These are phyloP conservation scores for Pugionium cornutum DNA, from an alignment of 345 rosid species.

Conservation along the genomic window DNA sequence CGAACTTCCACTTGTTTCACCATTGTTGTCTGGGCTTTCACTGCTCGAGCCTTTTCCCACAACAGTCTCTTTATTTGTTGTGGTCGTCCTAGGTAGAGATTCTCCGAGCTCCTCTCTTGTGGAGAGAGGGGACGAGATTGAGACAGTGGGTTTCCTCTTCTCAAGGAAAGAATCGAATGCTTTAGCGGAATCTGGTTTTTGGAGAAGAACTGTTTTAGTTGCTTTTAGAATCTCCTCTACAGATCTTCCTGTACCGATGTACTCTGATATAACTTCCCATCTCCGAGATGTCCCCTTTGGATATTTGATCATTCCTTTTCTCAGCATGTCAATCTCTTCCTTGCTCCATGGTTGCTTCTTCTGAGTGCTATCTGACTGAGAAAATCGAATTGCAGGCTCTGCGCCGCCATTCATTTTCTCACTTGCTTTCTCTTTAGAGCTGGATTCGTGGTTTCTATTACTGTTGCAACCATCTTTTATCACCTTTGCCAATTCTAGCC, in stretches of 20 bases:
- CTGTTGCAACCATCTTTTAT: constrained; percentile 52
- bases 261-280: constrained; percentile 98
- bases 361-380: constrained; percentile 42
- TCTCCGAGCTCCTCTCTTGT: constrained; percentile 72
- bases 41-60: constrained; percentile 40
- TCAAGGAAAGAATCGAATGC: constrained; percentile 97
- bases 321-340: constrained; percentile 90
- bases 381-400: constrained; percentile 41
- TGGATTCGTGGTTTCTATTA: constrained; percentile 41
- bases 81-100: constrained; percentile 32
- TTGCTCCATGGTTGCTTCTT: constrained; percentile 82
- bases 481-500: constrained; percentile 57
- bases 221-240: constrained; percentile 96
- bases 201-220: constrained; percentile 92
- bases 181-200: constrained; percentile 86
- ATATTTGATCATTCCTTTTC: constrained; percentile 84
- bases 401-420: constrained; percentile 49
- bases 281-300: constrained; percentile 96
- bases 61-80: constrained; percentile 42
- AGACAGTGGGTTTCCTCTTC: constrained; percentile 75
- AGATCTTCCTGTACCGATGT: constrained; percentile 85
- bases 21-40: constrained; percentile 44
- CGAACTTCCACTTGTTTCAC: constrained; percentile 54
- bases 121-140: constrained; percentile 85
- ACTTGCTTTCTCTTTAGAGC: constrained; percentile 48